Conservation (phyloP, 129 eudicot genomes). For the Oenanthe sinensis region DNA sequence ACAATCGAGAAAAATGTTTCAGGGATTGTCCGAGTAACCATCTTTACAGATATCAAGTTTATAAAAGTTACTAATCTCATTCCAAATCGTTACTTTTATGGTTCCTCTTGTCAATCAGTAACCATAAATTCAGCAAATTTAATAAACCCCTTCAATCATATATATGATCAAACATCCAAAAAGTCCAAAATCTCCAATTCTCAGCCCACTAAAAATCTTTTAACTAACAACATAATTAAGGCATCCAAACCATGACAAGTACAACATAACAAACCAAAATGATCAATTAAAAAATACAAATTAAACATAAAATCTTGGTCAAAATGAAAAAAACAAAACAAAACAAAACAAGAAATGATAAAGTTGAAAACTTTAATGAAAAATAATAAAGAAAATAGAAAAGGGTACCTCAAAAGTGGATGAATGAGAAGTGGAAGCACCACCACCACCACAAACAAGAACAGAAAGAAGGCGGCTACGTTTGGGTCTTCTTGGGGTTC, state of each 20-base stretch:
- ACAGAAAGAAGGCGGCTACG: constrained; percentile 8
- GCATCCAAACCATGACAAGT: neutral
- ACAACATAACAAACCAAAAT: neutral
- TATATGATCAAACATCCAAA: neutral
- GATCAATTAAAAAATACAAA: neutral
- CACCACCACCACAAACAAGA: constrained; percentile 4
- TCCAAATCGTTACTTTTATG: neutral
- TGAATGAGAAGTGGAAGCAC: constrained; percentile 4
- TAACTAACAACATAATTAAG: neutral
- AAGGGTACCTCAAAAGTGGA: neutral
- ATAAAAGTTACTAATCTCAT: neutral
- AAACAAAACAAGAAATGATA: neutral
- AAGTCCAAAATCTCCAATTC: neutral
- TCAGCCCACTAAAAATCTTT: neutral
- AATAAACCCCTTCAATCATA: no score
- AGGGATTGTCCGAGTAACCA: neutral
- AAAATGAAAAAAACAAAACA: no score
- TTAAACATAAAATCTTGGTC: neutral
- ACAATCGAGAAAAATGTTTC: neutral
- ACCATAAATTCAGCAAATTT: neutral
- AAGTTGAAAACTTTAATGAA: neutral
- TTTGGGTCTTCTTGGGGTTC: constrained; percentile 1
- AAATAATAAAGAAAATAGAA: neutral
- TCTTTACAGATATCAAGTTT: neutral
- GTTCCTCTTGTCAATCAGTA: neutral